phyloP scores from a whole-genome alignment of 352 stramenopile species.

The Elongisporangium undulatum region DNA sequence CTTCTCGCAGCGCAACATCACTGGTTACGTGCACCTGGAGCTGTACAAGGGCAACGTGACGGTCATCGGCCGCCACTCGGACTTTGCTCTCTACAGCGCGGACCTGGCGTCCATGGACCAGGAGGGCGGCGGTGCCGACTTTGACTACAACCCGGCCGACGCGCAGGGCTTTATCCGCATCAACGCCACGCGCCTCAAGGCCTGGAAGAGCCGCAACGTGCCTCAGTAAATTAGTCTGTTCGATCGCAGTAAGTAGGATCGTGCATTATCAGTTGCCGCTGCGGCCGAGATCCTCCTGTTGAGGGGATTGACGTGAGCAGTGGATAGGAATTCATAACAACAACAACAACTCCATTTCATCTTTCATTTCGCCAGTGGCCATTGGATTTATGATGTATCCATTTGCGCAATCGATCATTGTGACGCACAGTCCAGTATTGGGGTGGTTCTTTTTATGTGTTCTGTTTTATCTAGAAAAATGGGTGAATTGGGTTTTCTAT shows the following conservation, averaged over 20 bases:
- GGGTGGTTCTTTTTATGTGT: too few relatives aligned
- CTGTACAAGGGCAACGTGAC: conserved; percentile 99
- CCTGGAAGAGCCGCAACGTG: conserved; percentile 65
- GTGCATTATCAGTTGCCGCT: too few relatives aligned
- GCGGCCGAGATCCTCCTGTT: too few relatives aligned
- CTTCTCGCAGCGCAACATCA: conserved; percentile 94
- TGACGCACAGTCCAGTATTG: too few relatives aligned
- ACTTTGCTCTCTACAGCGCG: conserved; percentile 95
- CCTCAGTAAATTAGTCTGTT: conserved; percentile 31
- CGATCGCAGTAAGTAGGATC: too few relatives aligned
- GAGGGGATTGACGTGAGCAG: too few relatives aligned
- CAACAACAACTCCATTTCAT: too few relatives aligned
- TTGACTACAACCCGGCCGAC: conserved; percentile 98
- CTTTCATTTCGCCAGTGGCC: not conserved
- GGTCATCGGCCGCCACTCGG: conserved; percentile 88
- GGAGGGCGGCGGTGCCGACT: conserved; percentile 92
- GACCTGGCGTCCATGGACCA: conserved; percentile 99
- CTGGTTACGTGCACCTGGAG: conserved; percentile 92
- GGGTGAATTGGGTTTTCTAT: conserved; percentile 4
- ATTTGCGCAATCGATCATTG: too few relatives aligned
- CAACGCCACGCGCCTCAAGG: conserved; percentile 97
- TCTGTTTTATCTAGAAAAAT: too few relatives aligned
- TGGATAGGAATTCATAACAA: too few relatives aligned
- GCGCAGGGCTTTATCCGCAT: conserved; percentile 99
- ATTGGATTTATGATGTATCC: not conserved